Percentiles rank a stretch among this genome's conserved stretches.
Conservation (phyloP, 495 filamentous ascomycete species). For the Lasiosphaeris hirsuta region DNA sequence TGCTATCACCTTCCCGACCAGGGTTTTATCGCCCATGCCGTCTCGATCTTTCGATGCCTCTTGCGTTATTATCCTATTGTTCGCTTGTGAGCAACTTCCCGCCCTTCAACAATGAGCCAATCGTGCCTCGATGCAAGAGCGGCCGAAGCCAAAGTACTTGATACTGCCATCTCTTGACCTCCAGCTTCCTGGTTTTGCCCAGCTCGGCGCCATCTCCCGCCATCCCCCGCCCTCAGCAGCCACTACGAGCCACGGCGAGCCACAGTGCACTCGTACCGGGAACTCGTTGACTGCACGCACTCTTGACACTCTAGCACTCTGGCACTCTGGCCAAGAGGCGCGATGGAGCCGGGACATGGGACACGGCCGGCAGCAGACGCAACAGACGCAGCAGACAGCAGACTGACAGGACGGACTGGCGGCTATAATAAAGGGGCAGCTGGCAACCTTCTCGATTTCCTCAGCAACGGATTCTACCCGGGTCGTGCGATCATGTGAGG, state of each 20-base stretch:
- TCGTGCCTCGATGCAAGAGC: neutral
- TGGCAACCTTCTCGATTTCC: neutral
- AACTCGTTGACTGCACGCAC: neutral
- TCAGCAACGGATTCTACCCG: neutral
- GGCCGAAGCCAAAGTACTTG: conserved; percentile 6
- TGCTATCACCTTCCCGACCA: conserved; percentile 28
- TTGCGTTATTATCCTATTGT: conserved; percentile 29
- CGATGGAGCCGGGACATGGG: neutral
- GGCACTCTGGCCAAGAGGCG: neutral
- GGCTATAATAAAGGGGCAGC: conserved; percentile 11
- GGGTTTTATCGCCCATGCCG: conserved; percentile 26
- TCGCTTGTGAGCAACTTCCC: conserved; percentile 11
- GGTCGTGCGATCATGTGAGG: neutral
- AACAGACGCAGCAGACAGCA: neutral
- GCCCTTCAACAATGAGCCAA: conserved; percentile 12
- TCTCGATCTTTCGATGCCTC: conserved; percentile 22
- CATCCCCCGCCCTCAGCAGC: too few species aligned
- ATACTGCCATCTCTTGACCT: neutral
- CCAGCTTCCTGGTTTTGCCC: conserved; percentile 6
- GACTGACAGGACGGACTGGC: neutral
- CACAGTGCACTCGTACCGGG: conserved; percentile 2
- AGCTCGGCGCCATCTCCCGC: neutral
- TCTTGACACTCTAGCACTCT: neutral
- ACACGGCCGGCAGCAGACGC: neutral
- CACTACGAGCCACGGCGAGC: too few species aligned